Evolutionary conservation across 257 asterid genomes (phyloP).

Genomic region (Solanum acaule): DNA sequence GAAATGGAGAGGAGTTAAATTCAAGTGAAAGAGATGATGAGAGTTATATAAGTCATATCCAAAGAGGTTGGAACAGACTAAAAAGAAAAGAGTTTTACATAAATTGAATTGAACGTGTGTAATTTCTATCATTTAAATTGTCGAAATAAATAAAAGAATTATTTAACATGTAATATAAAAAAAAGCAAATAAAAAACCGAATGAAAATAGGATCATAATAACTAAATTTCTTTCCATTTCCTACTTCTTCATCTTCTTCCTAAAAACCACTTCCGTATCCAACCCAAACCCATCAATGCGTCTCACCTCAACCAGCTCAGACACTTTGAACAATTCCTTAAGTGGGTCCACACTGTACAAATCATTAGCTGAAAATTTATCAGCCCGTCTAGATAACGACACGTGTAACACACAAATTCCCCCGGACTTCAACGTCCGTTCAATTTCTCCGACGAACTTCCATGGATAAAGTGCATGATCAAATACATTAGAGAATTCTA

Average conservation of each 20-base stretch:
- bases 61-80: too few species aligned
- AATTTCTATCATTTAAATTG: background rate
- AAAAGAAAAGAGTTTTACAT: background rate
- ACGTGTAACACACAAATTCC: slow-evolving; percentile 86
- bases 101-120: background rate
- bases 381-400: slow-evolving; percentile 53
- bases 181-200: background rate
- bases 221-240: background rate
- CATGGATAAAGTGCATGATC: slow-evolving; percentile 93
- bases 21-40: too few species aligned
- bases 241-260: slow-evolving; percentile 32
- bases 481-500: slow-evolving; percentile 89
- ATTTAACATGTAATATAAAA: background rate
- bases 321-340: slow-evolving; percentile 52
- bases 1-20: background rate
- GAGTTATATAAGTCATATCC: background rate
- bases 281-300: slow-evolving; percentile 77
- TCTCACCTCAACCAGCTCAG: slow-evolving; percentile 52
- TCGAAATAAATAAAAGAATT: background rate
- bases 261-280: slow-evolving; percentile 82
- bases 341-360: slow-evolving; percentile 68
- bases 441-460: slow-evolving; percentile 67
- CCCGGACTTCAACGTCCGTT: slow-evolving; percentile 64
- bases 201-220: background rate
- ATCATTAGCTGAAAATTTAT: slow-evolving; percentile 85